Percentiles rank a stretch among this genome's conserved stretches.
phyloP scores from a whole-genome alignment of 140 eudicot genomes.

The Bidens hawaiensis region DNA sequence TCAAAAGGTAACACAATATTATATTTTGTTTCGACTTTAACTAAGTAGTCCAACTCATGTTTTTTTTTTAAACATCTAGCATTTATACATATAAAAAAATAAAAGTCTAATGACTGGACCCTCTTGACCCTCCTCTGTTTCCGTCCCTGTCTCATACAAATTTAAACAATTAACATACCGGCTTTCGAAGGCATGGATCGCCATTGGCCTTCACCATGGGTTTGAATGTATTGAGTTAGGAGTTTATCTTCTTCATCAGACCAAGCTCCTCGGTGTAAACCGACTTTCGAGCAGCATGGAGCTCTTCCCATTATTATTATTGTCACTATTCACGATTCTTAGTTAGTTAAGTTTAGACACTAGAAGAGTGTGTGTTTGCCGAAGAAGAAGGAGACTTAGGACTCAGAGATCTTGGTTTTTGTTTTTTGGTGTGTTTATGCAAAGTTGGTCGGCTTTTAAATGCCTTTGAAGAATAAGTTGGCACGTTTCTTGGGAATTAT shows the following conservation, averaged over 20 bases:
- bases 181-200: conserved; percentile 70
- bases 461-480: not conserved
- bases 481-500: conserved; percentile 14
- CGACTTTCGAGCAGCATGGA: conserved; percentile 76
- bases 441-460: conserved; percentile 15
- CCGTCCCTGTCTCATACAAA: too few species aligned
- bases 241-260: conserved; percentile 55
- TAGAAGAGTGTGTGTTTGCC: not conserved
- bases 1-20: too few species aligned
- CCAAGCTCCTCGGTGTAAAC: conserved; percentile 71
- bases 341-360: too few species aligned
- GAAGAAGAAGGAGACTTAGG: not conserved
- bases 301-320: conserved; percentile 71
- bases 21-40: too few species aligned
- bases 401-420: too few species aligned
- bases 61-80: too few species aligned
- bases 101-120: too few species aligned
- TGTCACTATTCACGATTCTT: too few species aligned
- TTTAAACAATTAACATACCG: too few species aligned
- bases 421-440: not conserved
- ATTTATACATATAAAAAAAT: too few species aligned
- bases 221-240: conserved; percentile 51
- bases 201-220: conserved; percentile 85
- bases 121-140: too few species aligned
- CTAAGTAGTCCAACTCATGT: too few species aligned